Conservation (phyloP, 257 asterid genomes). For the Cruciata laevipes region DNA sequence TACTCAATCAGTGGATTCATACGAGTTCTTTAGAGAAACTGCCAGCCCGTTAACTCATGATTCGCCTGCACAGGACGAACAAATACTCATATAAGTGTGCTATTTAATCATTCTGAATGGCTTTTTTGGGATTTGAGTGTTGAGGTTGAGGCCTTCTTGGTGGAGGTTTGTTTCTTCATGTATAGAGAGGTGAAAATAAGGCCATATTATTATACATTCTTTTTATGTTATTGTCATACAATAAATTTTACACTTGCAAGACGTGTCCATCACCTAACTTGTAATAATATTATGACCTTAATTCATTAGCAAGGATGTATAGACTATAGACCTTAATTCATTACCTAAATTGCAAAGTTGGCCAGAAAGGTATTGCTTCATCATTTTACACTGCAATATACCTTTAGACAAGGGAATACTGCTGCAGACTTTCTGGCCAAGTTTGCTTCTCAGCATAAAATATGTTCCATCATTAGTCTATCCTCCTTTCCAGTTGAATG, state of each 20-base stretch:
- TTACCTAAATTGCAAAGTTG: no score
- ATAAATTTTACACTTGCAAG: background rate
- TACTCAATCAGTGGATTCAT: slow-evolving; percentile 39
- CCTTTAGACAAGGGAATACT: no score
- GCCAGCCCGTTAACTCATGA: slow-evolving; percentile 23
- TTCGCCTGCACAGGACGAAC: slow-evolving; percentile 27
- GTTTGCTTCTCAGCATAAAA: no score
- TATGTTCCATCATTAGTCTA: no score
- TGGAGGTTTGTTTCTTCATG: background rate
- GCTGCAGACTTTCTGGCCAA: no score
- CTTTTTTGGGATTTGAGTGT: background rate
- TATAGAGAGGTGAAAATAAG: background rate
- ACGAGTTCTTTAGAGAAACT: slow-evolving; percentile 24
- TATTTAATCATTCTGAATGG: background rate
- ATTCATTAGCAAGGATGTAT: no score
- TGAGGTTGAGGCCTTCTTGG: background rate
- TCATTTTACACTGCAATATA: no score
- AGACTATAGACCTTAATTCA: no score
- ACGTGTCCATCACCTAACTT: no score
- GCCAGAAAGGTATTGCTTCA: no score
- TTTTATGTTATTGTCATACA: background rate
- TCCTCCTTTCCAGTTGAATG: no score
- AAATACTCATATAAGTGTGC: background rate
- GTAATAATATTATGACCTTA: no score
- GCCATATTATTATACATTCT: background rate